These are phyloP conservation scores for Leccinum pellstonianum DNA, from an alignment of 768 basidiomycete species.

Conservation along the genomic window DNA sequence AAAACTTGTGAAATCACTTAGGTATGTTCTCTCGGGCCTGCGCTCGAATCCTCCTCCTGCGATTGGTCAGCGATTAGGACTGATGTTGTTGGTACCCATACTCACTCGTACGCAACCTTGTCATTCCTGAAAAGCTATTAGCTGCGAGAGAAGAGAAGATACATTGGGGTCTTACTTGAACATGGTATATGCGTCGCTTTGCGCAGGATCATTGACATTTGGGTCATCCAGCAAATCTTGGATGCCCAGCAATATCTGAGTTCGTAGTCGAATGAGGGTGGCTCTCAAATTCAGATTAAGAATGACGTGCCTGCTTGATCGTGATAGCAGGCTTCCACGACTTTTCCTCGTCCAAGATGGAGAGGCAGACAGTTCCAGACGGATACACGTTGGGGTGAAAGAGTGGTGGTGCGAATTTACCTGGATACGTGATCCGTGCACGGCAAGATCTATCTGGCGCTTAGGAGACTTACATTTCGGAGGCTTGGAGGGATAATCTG, in stretches of 20 bases:
- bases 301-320: slow-evolving; percentile 81
- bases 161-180: slow-evolving; percentile 75
- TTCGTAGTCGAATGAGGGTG: not conserved
- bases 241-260: slow-evolving; percentile 89
- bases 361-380: slow-evolving; percentile 96
- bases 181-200: slow-evolving; percentile 98
- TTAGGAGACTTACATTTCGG: slow-evolving; percentile 71
- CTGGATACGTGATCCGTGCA: slow-evolving; percentile 40
- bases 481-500: slow-evolving; percentile 94
- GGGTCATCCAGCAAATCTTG: slow-evolving; percentile 95
- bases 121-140: slow-evolving; percentile 67
- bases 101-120: slow-evolving; percentile 88
- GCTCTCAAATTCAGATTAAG: not conserved
- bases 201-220: slow-evolving; percentile 96
- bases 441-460: not conserved
- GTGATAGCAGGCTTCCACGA: slow-evolving; percentile 99
- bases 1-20: slow-evolving; percentile 46
- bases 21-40: slow-evolving; percentile 92
- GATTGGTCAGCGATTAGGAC: not conserved
- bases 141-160: not conserved
- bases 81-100: slow-evolving; percentile 8
- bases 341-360: slow-evolving; percentile 98
- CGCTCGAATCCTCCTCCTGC: slow-evolving; percentile 72
- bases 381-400: slow-evolving; percentile 99
- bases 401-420: slow-evolving; percentile 93